Conservation (phyloP, 108 stramenopile genomes). For the Seminavis robusta region DNA sequence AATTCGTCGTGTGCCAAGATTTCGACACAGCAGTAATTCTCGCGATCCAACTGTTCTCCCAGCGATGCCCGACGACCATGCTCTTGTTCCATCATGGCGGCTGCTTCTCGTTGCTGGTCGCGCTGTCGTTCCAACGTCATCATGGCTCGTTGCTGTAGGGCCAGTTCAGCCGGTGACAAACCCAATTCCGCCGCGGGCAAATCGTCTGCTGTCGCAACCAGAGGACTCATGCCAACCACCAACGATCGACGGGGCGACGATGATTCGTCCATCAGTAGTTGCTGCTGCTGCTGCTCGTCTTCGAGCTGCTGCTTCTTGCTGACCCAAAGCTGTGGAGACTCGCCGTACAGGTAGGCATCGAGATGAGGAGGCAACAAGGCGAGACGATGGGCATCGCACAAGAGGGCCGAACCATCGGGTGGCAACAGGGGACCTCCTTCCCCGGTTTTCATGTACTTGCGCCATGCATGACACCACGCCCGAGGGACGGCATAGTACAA, state of each 20-base stretch:
- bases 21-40: constrained; percentile 78
- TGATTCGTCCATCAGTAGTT: background rate
- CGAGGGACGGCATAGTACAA: constrained; percentile 70
- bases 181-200: constrained; percentile 60
- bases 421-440: constrained; percentile 62
- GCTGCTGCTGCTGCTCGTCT: background rate
- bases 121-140: constrained; percentile 42
- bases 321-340: constrained; percentile 45
- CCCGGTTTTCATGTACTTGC: constrained; percentile 83
- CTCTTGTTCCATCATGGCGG: background rate
- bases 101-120: constrained; percentile 13
- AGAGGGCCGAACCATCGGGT: constrained; percentile 61
- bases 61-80: background rate
- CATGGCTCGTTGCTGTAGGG: constrained; percentile 63
- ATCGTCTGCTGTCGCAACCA: constrained; percentile 28
- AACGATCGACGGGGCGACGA: constrained; percentile 3
- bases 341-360: constrained; percentile 64
- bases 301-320: constrained; percentile 10
- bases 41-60: constrained; percentile 70
- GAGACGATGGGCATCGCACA: constrained; percentile 76
- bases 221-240: constrained; percentile 30
- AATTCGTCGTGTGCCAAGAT: constrained; percentile 76
- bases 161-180: constrained; percentile 47
- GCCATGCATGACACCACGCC: constrained; percentile 79
- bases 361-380: constrained; percentile 79